Percentiles rank a stretch among this genome's conserved stretches.
These are phyloP conservation scores for Telopea speciosissima DNA, from an alignment of 177 flowering plant species.

Conservation along the genomic window DNA sequence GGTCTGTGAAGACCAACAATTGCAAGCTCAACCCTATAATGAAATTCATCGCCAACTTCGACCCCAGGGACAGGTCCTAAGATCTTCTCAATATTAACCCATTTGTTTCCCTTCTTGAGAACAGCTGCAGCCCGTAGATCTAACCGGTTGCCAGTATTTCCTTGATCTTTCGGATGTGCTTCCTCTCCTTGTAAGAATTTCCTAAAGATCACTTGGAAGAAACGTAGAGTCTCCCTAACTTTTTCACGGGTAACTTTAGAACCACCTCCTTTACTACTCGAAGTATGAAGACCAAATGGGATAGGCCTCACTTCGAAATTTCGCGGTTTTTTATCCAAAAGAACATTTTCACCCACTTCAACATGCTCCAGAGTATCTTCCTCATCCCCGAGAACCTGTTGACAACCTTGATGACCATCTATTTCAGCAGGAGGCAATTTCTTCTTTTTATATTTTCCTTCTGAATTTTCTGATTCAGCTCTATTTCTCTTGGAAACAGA, in stretches of 20 bases:
- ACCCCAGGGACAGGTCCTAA: constrained; percentile 74
- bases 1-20: constrained; percentile 69
- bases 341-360: constrained; percentile 14
- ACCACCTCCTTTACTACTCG: constrained; percentile 11
- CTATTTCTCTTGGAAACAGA: constrained; percentile 15
- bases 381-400: constrained; percentile 11
- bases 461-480: constrained; percentile 2
- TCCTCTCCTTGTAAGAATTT: constrained; percentile 74
- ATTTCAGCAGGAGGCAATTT: constrained; percentile 5
- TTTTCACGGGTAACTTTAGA: constrained; percentile 24
- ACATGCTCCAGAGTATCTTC: constrained; percentile 15
- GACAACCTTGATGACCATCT: constrained; percentile 9
- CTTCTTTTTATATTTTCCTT: constrained; percentile 7
- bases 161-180: constrained; percentile 27
- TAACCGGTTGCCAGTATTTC: constrained; percentile 22
- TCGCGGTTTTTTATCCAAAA: constrained; percentile 7
- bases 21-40: constrained; percentile 62
- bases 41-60: constrained; percentile 82
- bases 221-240: constrained; percentile 67
- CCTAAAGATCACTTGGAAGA: constrained; percentile 56
- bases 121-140: constrained; percentile 37
- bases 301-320: constrained; percentile 26
- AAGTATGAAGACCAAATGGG: constrained; percentile 30
- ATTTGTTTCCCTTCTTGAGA: constrained; percentile 42
- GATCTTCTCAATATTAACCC: constrained; percentile 40